Percentiles rank a stretch among this genome's conserved stretches.
These are phyloP conservation scores for Ramaria sp. DNA, from an alignment of 768 basidiomycete genomes.

Conservation along the genomic window DNA sequence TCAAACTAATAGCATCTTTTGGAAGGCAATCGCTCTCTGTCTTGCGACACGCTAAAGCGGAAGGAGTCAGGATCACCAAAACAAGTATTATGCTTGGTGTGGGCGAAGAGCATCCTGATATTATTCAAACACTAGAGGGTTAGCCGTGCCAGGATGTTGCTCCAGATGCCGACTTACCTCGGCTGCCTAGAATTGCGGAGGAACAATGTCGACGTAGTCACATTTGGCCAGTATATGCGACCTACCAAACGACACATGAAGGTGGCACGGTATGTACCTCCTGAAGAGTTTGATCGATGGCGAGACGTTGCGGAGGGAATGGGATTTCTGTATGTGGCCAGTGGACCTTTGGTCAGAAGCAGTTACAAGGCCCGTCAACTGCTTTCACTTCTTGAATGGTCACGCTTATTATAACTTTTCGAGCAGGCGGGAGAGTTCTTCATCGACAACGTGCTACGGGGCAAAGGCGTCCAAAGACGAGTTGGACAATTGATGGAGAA, in stretches of 20 bases:
- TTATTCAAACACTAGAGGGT: slow-evolving; percentile 79
- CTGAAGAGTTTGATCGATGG: slow-evolving; percentile 89
- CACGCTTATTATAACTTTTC: slow-evolving; percentile 8
- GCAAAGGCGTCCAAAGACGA: slow-evolving; percentile 28
- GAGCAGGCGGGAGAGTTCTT: slow-evolving; percentile 88
- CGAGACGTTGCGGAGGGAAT: slow-evolving; percentile 81
- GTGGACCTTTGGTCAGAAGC: slow-evolving; percentile 90
- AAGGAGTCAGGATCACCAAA: slow-evolving; percentile 84
- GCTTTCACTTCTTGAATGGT: neutral
- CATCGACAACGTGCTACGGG: slow-evolving; percentile 80
- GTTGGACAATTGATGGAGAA: neutral
- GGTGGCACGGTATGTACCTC: slow-evolving; percentile 91
- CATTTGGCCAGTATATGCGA: slow-evolving; percentile 99
- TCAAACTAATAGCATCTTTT: neutral
- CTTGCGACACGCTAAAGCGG: slow-evolving; percentile 71
- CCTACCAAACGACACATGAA: slow-evolving; percentile 99
- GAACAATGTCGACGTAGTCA: slow-evolving; percentile 89
- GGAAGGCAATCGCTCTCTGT: slow-evolving; percentile 59
- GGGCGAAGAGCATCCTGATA: slow-evolving; percentile 78
- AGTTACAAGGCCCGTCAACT: slow-evolving; percentile 80
- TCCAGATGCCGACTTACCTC: slow-evolving; percentile 1
- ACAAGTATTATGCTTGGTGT: slow-evolving; percentile 98
- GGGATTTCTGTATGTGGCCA: slow-evolving; percentile 96
- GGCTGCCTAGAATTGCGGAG: slow-evolving; percentile 67
- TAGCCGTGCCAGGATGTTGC: slow-evolving; percentile 14